phyloP scores from a whole-genome alignment of 2,329 filamentous ascomycete species.

The Alternaria solani region DNA sequence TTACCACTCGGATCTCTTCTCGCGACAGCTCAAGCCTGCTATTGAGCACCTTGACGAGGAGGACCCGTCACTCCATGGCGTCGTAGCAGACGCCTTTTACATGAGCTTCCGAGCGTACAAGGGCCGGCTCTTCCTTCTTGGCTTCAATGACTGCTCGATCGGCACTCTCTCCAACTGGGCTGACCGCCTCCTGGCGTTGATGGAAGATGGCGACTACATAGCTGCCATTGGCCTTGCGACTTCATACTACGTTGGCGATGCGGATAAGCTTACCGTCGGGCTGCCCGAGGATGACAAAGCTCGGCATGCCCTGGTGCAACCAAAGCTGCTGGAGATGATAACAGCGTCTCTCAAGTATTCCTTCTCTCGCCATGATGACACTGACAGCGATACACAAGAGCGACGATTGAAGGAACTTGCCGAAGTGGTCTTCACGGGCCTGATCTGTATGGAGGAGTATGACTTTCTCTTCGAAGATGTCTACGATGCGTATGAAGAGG shows the following conservation, averaged over 20 bases:
- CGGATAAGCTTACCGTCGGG: conserved; percentile 94
- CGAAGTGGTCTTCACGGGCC: conserved; percentile 83
- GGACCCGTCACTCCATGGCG: conserved; percentile 89
- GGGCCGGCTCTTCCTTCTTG: conserved; percentile 87
- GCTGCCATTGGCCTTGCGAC: conserved; percentile 89
- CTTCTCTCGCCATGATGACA: conserved; percentile 70
- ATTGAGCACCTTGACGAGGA: conserved; percentile 90
- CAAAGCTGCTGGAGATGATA: conserved; percentile 93
- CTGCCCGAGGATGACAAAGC: conserved; percentile 81
- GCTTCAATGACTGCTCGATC: conserved; percentile 92
- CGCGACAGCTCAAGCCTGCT: conserved; percentile 79
- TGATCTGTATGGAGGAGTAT: conserved; percentile 76
- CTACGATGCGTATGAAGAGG: conserved; percentile 88
- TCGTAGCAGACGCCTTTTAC: conserved; percentile 95
- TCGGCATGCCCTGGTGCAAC: conserved; percentile 82
- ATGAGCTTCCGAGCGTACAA: conserved; percentile 99
- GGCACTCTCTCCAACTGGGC: conserved; percentile 97
- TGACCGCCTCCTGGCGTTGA: conserved; percentile 87
- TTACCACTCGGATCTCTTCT: conserved; percentile 90
- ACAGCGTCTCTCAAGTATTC: conserved; percentile 88
- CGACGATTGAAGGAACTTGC: conserved; percentile 78
- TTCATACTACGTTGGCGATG: conserved; percentile 87
- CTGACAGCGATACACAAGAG: conserved; percentile 60
- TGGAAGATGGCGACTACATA: conserved; percentile 97
- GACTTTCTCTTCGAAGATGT: conserved; percentile 92